A percentile compares a stretch with the other conserved stretches of the same genome.
These are phyloP conservation scores for Flaveria brownii DNA, from an alignment of 129 eudicot genomes.

Conservation along the genomic window DNA sequence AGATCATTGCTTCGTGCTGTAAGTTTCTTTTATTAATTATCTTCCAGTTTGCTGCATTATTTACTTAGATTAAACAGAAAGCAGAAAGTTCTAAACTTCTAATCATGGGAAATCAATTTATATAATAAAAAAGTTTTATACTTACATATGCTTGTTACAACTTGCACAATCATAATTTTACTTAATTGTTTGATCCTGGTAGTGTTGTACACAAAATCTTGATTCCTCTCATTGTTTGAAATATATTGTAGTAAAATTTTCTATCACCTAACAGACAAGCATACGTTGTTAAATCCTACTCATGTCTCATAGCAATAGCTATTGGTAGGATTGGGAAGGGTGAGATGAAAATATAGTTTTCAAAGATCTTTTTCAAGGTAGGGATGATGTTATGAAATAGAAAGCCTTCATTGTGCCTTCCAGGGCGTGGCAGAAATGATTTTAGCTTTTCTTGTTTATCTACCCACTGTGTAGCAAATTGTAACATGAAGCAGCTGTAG, in stretches of 20 bases:
- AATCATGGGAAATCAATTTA: not conserved
- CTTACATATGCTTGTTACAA: not conserved
- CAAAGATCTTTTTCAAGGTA: no score
- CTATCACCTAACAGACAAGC: no score
- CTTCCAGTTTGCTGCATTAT: not conserved
- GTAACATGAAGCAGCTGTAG: not conserved
- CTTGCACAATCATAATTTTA: not conserved
- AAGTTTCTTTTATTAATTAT: slow-evolving; percentile 34
- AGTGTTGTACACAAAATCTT: not conserved
- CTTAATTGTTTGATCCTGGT: not conserved
- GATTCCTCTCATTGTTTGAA: not conserved
- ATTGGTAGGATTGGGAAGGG: no score
- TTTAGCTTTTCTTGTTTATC: no score
- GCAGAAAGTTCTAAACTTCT: not conserved
- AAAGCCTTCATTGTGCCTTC: no score
- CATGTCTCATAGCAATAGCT: no score
- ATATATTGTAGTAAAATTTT: not conserved
- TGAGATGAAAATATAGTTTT: no score
- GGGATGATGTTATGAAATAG: no score
- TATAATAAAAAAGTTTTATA: not conserved
- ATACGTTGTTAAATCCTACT: no score
- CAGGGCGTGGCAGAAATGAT: no score
- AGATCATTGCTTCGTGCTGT: slow-evolving; percentile 85
- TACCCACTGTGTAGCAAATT: not conserved
- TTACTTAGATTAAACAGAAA: no score